These are phyloP conservation scores for Serendipita sp. DNA, from an alignment of 768 basidiomycete genomes.

Conservation along the genomic window DNA sequence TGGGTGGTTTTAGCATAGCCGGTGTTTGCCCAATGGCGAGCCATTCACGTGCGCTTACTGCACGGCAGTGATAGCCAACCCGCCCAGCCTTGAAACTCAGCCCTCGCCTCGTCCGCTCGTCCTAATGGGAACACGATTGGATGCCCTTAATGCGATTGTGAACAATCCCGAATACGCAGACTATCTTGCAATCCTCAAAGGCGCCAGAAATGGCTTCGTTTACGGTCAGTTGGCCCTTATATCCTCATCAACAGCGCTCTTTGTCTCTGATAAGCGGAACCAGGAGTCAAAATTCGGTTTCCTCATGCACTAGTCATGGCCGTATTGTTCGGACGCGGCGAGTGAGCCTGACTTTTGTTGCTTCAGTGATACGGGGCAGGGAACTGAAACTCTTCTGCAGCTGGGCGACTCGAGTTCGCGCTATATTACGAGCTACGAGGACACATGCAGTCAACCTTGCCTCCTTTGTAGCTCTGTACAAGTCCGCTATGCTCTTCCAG, in stretches of 20 bases:
- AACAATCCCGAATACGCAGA: conserved; percentile 66
- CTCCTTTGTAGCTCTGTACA: conserved; percentile 90
- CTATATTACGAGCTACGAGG: conserved; percentile 71
- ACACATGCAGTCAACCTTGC: conserved; percentile 86
- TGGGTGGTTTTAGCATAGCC: too few species aligned
- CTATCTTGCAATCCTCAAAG: conserved; percentile 83
- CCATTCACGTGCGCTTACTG: too few species aligned
- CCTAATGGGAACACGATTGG: not conserved
- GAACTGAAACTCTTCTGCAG: conserved; percentile 23
- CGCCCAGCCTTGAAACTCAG: too few species aligned
- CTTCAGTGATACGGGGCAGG: not conserved
- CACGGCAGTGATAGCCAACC: too few species aligned
- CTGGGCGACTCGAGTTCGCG: conserved; percentile 46
- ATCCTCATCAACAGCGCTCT: not conserved
- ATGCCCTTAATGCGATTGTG: conserved; percentile 10
- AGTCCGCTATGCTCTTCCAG: conserved; percentile 68
- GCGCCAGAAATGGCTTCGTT: conserved; percentile 78
- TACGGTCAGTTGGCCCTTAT: conserved; percentile 33
- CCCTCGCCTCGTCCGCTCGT: not conserved
- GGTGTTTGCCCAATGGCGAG: too few species aligned
- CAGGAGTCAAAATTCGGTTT: conserved; percentile 65
- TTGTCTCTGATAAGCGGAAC: not conserved
- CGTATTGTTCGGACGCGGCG: conserved; percentile 78
- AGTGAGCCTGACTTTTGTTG: conserved; percentile 36
- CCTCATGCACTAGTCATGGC: conserved; percentile 97